Conservation (phyloP, 2,329 filamentous ascomycete genomes). For the Epichloe scottii region DNA sequence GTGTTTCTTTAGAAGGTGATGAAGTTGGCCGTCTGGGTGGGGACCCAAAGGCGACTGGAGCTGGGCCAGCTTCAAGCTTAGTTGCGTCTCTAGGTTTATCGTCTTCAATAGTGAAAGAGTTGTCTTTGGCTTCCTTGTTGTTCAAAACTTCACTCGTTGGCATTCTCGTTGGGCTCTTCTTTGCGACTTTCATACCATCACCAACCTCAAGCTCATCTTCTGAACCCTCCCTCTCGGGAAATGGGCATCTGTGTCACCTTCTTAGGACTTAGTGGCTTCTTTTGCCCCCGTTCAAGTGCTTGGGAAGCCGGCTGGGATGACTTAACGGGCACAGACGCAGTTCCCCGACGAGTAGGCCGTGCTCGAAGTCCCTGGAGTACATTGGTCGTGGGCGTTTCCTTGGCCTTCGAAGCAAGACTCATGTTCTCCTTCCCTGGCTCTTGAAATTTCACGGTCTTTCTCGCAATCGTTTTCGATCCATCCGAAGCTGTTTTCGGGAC, state of each 20-base stretch:
- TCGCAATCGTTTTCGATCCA: constrained; percentile 31
- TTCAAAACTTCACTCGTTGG: constrained; percentile 10
- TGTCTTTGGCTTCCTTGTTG: neutral
- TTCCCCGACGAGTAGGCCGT: constrained; percentile 31
- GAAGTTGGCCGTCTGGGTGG: constrained; percentile 42
- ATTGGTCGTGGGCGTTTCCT: constrained; percentile 18
- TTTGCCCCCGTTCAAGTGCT: constrained; percentile 13
- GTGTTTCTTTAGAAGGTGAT: constrained; percentile 40
- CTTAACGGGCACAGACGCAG: constrained; percentile 19
- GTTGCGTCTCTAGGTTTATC: constrained; percentile 4
- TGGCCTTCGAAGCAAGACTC: constrained; percentile 27
- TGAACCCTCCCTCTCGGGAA: constrained; percentile 31
- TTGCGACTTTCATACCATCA: constrained; percentile 16
- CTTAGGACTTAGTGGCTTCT: constrained; percentile 49
- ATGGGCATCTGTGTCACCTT: constrained; percentile 47
- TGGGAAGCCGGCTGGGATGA: constrained; percentile 10
- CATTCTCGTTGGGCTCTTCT: neutral
- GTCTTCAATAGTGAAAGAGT: constrained; percentile 6
- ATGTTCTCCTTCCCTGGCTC: constrained; percentile 54
- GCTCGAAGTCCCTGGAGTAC: constrained; percentile 25
- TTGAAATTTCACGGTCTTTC: constrained; percentile 52
- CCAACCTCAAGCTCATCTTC: constrained; percentile 48
- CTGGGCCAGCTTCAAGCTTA: constrained; percentile 1
- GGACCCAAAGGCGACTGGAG: constrained; percentile 27
- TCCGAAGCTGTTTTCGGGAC: constrained; percentile 21